A percentile compares a stretch with the other conserved stretches of the same genome.
Evolutionary conservation across 2,329 filamentous ascomycete species (phyloP).

Genomic region (Exophiala sp.): DNA sequence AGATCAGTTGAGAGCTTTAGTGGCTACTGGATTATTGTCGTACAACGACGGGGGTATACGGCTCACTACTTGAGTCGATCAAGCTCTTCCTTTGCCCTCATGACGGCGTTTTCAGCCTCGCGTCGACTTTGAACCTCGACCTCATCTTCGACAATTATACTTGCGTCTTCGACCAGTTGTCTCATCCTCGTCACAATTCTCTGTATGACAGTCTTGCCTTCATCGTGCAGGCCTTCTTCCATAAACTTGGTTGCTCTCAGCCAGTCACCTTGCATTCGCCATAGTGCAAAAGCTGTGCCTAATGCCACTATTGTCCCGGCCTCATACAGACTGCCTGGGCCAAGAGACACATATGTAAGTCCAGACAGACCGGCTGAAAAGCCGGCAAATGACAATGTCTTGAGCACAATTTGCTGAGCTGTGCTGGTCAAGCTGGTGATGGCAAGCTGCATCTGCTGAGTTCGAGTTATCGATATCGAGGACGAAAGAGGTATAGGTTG

Average conservation of each 20-base stretch:
- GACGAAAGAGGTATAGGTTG: constrained; percentile 60
- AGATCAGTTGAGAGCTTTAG: constrained; percentile 31
- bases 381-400: constrained; percentile 67
- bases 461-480: constrained; percentile 70
- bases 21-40: background rate
- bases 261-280: constrained; percentile 59
- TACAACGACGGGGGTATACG: background rate
- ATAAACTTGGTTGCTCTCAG: constrained; percentile 51
- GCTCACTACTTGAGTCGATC: constrained; percentile 14
- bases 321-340: constrained; percentile 53
- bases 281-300: constrained; percentile 55
- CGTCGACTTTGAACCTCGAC: constrained; percentile 36
- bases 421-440: constrained; percentile 69
- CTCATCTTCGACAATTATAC: constrained; percentile 35
- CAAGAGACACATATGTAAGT: constrained; percentile 54
- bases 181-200: constrained; percentile 52
- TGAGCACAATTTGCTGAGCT: constrained; percentile 70
- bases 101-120: constrained; percentile 44
- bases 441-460: constrained; percentile 62
- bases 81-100: constrained; percentile 46
- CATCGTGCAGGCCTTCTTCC: constrained; percentile 53
- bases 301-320: constrained; percentile 58
- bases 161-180: constrained; percentile 44
- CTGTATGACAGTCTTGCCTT: constrained; percentile 54
- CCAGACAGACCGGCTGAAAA: constrained; percentile 51